These are phyloP conservation scores for Loxodes magnus DNA, from an alignment of 73 alveolate species.

Conservation along the genomic window DNA sequence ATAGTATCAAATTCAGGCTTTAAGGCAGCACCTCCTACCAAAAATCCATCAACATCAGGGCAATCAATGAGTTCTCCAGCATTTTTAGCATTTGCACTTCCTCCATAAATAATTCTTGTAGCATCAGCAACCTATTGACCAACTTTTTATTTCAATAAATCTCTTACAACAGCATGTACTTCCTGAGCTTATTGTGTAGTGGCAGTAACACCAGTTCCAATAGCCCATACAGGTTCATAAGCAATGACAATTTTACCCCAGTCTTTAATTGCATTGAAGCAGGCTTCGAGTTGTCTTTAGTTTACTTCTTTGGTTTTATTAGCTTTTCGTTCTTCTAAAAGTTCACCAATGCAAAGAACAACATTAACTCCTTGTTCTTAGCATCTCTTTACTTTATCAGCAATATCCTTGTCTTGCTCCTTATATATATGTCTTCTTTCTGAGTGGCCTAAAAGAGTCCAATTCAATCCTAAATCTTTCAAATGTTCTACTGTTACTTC, in stretches of 20 bases:
- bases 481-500: slow-evolving; percentile 92
- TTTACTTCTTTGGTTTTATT: slow-evolving; percentile 70
- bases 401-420: slow-evolving; percentile 77
- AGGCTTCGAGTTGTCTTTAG: slow-evolving; percentile 69
- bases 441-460: slow-evolving; percentile 95
- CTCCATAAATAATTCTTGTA: slow-evolving; percentile 77
- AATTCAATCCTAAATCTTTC: slow-evolving; percentile 80
- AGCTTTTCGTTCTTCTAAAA: slow-evolving; percentile 88
- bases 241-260: slow-evolving; percentile 93
- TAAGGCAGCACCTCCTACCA: slow-evolving; percentile 90
- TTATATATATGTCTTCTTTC: slow-evolving; percentile 82
- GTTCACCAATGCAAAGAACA: slow-evolving; percentile 89
- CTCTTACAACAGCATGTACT: slow-evolving; percentile 83
- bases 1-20: slow-evolving; percentile 36
- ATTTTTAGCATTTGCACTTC: slow-evolving; percentile 69
- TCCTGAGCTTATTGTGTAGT: slow-evolving; percentile 97
- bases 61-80: slow-evolving; percentile 18
- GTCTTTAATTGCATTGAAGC: slow-evolving; percentile 71
- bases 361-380: slow-evolving; percentile 61
- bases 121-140: slow-evolving; percentile 43
- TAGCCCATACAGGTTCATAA: slow-evolving; percentile 99
- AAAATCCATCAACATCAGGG: slow-evolving; percentile 84
- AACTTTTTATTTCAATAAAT: slow-evolving; percentile 67
- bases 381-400: slow-evolving; percentile 84
- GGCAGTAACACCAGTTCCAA: slow-evolving; percentile 98